Evolutionary conservation across 2,329 filamentous ascomycete genomes (phyloP), one percentile per base, ranked within the genome.

Genomic region (Pestalotiopsis sp.): DNA sequence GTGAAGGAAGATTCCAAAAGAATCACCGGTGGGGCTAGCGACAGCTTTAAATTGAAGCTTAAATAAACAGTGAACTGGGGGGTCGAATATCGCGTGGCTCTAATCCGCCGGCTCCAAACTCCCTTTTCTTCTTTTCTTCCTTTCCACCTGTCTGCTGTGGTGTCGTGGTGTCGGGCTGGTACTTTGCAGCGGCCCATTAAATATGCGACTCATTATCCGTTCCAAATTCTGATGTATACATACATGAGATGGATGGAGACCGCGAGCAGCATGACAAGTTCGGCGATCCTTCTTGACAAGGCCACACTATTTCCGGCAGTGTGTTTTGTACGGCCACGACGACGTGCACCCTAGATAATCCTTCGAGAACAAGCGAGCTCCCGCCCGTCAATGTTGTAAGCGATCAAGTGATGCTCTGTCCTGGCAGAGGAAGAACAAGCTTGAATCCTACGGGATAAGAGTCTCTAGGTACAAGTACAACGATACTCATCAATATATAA

Each of bases 41-140:
- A 40, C 59, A 62, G 59, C 59, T 62, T 40, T 62, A 62, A 62
- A 62, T 62, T 62, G 25, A 62, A 36, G 59, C 59, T 62, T 62
- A 62, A 61, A 61, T 27, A 61, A 14, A 17, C 11, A 62, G 20
- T 52, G 45, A 17, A 62, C 59, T 27, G 59, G 59, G 59, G 31
- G 59, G 36, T 62, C 31, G 17, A 52, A 52, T 20, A 52, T 20
- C 58, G 27, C 59, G 59, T 62, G 59, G 59, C 59, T n/a, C 59
- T 36, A 62, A 62, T 20, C n/a, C 6, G 27, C n/a, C 27, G 17
- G 17, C 14, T n/a, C 17, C 25, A 38, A 38, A 12, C 59, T 9
- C 27, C 23, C 36, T 20, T 59, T 36, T 12, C 11, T 59, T 23
- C 25, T 49, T 52, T 52, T 17, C 45, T 59, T 59, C 27, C 57